A percentile compares a stretch with the other conserved stretches of the same genome.
phyloP scores from a whole-genome alignment of 2,329 filamentous ascomycete genomes.

The Stemphylium beticola region DNA sequence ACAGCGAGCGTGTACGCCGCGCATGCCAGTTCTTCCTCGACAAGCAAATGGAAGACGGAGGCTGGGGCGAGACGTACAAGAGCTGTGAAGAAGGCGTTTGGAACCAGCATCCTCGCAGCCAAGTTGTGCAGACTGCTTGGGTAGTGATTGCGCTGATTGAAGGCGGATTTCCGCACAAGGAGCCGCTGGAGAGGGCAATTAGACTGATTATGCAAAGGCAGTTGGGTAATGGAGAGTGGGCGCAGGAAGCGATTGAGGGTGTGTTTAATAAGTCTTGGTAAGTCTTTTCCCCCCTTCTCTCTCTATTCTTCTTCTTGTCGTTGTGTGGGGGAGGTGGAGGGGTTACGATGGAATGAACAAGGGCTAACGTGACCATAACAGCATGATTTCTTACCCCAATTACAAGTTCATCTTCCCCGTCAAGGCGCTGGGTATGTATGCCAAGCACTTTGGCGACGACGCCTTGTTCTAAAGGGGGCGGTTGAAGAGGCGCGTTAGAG shows the following conservation, averaged over 20 bases:
- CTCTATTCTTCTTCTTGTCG: not conserved
- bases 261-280: constrained; percentile 98
- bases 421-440: constrained; percentile 91
- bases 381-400: constrained; percentile 98
- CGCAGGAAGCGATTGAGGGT: constrained; percentile 93
- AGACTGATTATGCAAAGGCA: constrained; percentile 85
- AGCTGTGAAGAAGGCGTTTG: constrained; percentile 80
- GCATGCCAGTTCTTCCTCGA: constrained; percentile 87
- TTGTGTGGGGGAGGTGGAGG: too few relatives aligned
- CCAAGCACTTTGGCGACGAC: constrained; percentile 49
- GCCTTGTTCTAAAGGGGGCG: constrained; percentile 17
- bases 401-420: constrained; percentile 98
- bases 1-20: constrained; percentile 70
- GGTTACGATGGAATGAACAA: not conserved
- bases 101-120: constrained; percentile 76
- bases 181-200: constrained; percentile 75
- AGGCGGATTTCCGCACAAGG: constrained; percentile 77
- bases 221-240: constrained; percentile 88
- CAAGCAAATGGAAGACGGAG: constrained; percentile 85
- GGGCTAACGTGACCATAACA: constrained; percentile 39
- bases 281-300: constrained; percentile 43
- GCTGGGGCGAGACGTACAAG: constrained; percentile 95
- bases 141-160: constrained; percentile 81
- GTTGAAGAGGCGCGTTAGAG: not conserved
- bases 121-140: constrained; percentile 96